A percentile compares a stretch with the other conserved stretches of the same genome.
phyloP scores from a whole-genome alignment of 768 basidiomycete species.

The Leucocoprinus sp. region DNA sequence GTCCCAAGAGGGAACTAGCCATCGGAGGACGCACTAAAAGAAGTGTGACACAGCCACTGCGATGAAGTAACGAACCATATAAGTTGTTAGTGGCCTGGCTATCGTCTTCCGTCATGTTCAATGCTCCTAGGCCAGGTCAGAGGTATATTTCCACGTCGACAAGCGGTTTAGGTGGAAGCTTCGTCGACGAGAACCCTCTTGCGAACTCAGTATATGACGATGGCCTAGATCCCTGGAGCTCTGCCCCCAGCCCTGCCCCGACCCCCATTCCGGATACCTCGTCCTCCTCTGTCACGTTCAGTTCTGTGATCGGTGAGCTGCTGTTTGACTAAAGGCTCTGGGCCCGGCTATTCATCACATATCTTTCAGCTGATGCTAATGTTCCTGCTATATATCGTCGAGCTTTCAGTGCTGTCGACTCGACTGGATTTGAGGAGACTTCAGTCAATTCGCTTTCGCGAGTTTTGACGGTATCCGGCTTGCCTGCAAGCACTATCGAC shows the following conservation, averaged over 20 bases:
- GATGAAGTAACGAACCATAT: constrained; percentile 1
- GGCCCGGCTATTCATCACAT: constrained; percentile 5
- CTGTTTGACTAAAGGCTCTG: background rate
- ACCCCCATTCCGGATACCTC: constrained; percentile 47
- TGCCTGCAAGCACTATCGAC: constrained; percentile 80
- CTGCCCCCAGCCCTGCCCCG: constrained; percentile 62
- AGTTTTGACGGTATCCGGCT: constrained; percentile 64
- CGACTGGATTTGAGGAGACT: constrained; percentile 61
- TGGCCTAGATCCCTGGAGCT: constrained; percentile 74
- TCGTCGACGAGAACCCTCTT: constrained; percentile 71
- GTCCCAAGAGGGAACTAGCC: no score
- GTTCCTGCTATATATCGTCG: constrained; percentile 72
- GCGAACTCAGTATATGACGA: constrained; percentile 71
- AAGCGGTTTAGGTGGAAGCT: constrained; percentile 59
- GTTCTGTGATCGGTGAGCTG: constrained; percentile 58
- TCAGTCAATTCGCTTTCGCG: constrained; percentile 81
- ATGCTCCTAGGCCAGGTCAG: constrained; percentile 69
- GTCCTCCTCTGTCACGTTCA: constrained; percentile 39
- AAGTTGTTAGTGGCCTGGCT: background rate
- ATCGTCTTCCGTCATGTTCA: constrained; percentile 54
- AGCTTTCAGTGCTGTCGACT: constrained; percentile 68
- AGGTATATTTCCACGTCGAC: constrained; percentile 52
- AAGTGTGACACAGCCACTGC: constrained; percentile 4
- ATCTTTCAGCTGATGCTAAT: constrained; percentile 58
- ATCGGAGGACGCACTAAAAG: no score